Evolutionary conservation across 331 rosid species (phyloP), one percentile per base, ranked within the genome.

Genomic region (Erythrophleum ivorense): DNA sequence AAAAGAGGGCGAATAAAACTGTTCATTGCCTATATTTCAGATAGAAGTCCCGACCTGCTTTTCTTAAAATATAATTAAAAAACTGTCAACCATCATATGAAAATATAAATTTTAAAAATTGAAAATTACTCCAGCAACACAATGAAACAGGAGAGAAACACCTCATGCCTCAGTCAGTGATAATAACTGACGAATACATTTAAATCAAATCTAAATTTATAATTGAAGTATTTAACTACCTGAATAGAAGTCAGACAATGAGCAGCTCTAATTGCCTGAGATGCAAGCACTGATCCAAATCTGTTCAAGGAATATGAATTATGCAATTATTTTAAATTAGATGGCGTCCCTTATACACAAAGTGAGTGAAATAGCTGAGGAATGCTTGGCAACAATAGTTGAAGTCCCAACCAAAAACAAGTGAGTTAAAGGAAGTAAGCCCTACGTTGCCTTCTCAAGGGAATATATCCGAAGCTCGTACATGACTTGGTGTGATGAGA

Each of bases 211-310:
- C 41, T 24, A 49, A 43, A 55, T 57, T 62, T 31, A 60, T 13
- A 12, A 66, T 24, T 36, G 59, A 73, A 84, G 79, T 53, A 79
- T 50, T 66, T 46, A 65, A 83, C 89, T 73, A 94, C 98, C 97
- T 92, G 98, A 75, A 94, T 88, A 64, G 97, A 94, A 64, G 98
- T 94, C 84, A 94, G 87, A 85, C 98, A 94, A 85, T 94, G 98
- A 24, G 98, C 98, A 21, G 97, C 98, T 89, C 98, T 87, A 43
- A 94, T 89, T 46, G 98, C 92, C 60, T 91, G 88, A 58, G 97
- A 92, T 10, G 86, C 92, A 84, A 92, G 95, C 83, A 92, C 89
- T 0, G 75, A 62, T 33, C 98, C 98, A 72, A 94, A 94, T 72
- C 98, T 94, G 87, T n/a, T 77, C 12, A 34, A 75, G 63, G 46